Evolutionary conservation across 148 eudicot genomes (phyloP), one percentile per base, ranked within the genome.

Genomic region (Rhododendron mucronatum): DNA sequence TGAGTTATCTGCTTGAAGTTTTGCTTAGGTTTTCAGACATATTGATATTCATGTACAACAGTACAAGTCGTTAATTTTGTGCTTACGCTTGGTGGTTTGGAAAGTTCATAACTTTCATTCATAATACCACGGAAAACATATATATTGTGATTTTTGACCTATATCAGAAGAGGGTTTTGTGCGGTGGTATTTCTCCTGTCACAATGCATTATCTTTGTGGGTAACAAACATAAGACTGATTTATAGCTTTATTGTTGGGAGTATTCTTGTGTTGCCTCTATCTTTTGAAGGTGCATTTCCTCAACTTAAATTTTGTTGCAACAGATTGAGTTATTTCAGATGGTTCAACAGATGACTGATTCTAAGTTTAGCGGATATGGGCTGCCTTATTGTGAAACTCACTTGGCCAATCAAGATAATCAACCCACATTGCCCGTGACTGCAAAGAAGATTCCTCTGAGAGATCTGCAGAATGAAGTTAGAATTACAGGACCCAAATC

Each of bases 381-480:
- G 74, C 83, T 88, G 44, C 87, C 87, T 57, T 87, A 88, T 82
- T 86, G 85, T 86, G 93, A 93, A 83, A 81, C 89, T 80, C 84
- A 86, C 83, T 83, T 89, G 83, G 86, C 87, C 73, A 69, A 73
- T 83, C 89, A 86, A 82, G 96, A 90, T 81, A 93, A 91, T 86
- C 92, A 92, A 86, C 86, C 81, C 26, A 81, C 90, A 53, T 83
- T 91, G 73, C 88, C 91, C 44, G 83, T 81, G 80, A 82, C 91
- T 81, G 77, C 91, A 78, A 92, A 91, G 89, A 93, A 92, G 87
- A 90, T 87, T 39, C 92, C 92, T 30, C 86, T 95, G 82, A 87
- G 89, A 89, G 94, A 92, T 89, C 87, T 91, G 88, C 96, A 84
- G 65, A 90, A 91, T 85, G 91, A 91, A 78, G 93, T 89, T 88